Base-by-base conservation (phyloP, 345 rosid genomes). In the Lepidium sativum region DNA sequence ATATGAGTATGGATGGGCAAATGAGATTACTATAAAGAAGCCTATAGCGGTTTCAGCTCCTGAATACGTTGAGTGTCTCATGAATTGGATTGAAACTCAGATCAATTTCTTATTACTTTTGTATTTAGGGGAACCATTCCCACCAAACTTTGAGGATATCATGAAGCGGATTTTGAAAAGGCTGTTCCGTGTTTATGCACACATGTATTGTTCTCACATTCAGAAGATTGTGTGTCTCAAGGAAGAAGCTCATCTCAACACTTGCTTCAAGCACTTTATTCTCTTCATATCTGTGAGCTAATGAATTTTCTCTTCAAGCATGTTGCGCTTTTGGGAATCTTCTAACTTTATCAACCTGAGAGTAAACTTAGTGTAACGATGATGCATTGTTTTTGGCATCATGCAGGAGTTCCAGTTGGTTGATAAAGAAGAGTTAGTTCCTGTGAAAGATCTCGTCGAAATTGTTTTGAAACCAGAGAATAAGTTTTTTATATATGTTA, bases 11-110 rank as follows among this genome's bases (percentile, higher is more conserved):
- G 75, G 89, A 77, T 89, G 95, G 98, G 95, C 89, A 11, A 95
- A 92, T 81, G 97, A 88, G 33, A 83, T 84, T 5, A 83, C 77
- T 64, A 77, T 85, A 50, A 81, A 80, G 81, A 81, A 81, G 63
- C 96, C 98, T n/a, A 85, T 79, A 40, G 87, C 70, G 69, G 98
- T 89, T 64, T 89, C 98, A 38, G 96, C 98, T 68, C 97, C 97
- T 52, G 80, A 87, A 69, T 92, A 92, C 67, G 83, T 89, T 66
- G 92, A 92, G 71, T 81, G 83, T 82, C 78, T 89, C 27, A 84
- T 83, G 91, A 81, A 92, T 65, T 92, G 98, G 98, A 85, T 84
- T 50, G 95, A 85, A 65, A 17, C 67, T 54, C 97, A 83, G 78
- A 91, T 89, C 41, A 87, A 86, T 59, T 17, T 38, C 33, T 27